phyloP scores from a whole-genome alignment of 75 land plant species.

The Ceratopteris richardii region DNA sequence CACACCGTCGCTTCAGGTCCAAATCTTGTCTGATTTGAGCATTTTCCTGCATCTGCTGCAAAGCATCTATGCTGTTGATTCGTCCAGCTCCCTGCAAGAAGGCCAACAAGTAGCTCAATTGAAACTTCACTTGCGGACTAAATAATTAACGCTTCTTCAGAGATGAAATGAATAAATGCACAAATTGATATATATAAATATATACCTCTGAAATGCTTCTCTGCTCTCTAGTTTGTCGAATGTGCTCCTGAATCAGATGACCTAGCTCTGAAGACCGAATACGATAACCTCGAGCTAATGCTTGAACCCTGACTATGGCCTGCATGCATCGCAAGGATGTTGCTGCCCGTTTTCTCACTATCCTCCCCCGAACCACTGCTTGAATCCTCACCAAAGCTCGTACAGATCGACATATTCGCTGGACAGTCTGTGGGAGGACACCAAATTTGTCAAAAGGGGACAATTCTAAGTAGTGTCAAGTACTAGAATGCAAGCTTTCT shows the following conservation, averaged over 20 bases:
- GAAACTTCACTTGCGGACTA: no score
- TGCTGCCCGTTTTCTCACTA: conserved; percentile 84
- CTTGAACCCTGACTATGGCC: conserved; percentile 76
- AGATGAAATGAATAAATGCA: no score
- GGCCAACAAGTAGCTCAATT: no score
- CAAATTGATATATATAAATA: no score
- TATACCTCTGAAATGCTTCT: no score
- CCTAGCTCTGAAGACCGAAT: conserved; percentile 49
- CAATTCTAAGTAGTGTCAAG: no score
- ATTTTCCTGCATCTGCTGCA: neutral
- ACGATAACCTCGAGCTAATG: conserved; percentile 58
- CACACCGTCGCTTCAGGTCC: neutral
- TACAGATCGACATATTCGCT: conserved; percentile 52
- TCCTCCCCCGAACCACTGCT: conserved; percentile 79
- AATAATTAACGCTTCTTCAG: no score
- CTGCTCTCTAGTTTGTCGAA: neutral
- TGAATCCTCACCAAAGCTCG: conserved; percentile 81
- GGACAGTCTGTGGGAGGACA: conserved; percentile 82
- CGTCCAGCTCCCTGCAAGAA: neutral
- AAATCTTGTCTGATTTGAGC: neutral
- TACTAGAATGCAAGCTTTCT: no score
- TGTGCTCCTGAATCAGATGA: conserved; percentile 24
- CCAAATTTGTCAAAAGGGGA: no score
- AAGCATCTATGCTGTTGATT: neutral
- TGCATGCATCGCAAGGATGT: conserved; percentile 57